Conservation (phyloP, 1,139 yeast genomes). For the Geotrichum citri-aurantii region DNA sequence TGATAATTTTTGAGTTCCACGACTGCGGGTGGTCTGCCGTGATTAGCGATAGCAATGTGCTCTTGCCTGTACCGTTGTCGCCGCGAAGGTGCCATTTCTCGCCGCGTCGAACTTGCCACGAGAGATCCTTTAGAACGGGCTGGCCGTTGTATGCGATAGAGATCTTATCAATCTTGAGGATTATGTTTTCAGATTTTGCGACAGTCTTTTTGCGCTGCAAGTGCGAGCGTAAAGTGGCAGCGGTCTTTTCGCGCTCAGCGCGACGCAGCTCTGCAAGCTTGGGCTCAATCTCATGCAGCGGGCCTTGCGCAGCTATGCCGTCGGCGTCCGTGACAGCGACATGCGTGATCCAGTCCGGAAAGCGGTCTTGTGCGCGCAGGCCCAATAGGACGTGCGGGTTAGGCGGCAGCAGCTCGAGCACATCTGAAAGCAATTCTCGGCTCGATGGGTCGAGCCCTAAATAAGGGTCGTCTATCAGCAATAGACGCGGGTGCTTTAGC, state of each 20-base stretch:
- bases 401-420: constrained; percentile 39
- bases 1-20: constrained; percentile 66
- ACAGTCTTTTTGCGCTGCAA: neutral
- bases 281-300: constrained; percentile 34
- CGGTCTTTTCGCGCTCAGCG: constrained; percentile 17
- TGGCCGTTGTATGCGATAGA: constrained; percentile 61
- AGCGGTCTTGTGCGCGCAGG: constrained; percentile 62
- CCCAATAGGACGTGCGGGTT: constrained; percentile 58
- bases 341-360: constrained; percentile 77
- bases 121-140: constrained; percentile 53
- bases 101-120: constrained; percentile 64
- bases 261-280: constrained; percentile 33
- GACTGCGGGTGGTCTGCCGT: constrained; percentile 97
- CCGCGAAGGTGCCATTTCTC: constrained; percentile 89
- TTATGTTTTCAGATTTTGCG: constrained; percentile 21
- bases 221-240: neutral
- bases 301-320: constrained; percentile 52
- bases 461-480: constrained; percentile 85
- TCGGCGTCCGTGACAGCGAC: constrained; percentile 53
- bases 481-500: constrained; percentile 55
- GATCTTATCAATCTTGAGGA: constrained; percentile 58
- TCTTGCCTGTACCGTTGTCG: constrained; percentile 87
- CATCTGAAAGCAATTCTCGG: constrained; percentile 51
- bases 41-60: constrained; percentile 73
- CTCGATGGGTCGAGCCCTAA: constrained; percentile 83